Base-by-base conservation (phyloP, 2,329 filamentous ascomycete species). In the Talaromyces islandicus region DNA sequence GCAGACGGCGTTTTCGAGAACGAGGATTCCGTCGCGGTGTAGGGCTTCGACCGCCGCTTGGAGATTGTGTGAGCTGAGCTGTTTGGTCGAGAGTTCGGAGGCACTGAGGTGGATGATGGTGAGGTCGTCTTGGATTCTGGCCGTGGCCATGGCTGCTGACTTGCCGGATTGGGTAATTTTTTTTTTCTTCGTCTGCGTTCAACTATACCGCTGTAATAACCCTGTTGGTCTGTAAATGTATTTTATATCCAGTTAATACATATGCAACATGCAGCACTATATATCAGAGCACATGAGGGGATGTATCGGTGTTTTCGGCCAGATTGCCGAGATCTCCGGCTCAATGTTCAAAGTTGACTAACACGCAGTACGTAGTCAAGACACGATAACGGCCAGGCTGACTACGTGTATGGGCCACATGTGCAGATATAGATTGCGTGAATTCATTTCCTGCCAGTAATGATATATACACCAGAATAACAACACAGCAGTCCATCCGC, bases 1-100 rank as follows among this genome's bases (percentile, higher is more conserved):
- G 32, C 70, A 61, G 54, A 77, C 67, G 57, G 70, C 74, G 62
- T 77, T 77, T 30, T 72, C 64, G 43, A 77, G 67, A 12, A 76
- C 66, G 54, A 77, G 66, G 25, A 77, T 69, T 38, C 75, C 73
- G 58, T 75, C 73, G 35, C 66, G 65, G 63, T 76, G 72, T 6
- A 76, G 66, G 17, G 66, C 66, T 61, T 67, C 64, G 43, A 69
- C 27, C 6, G 66, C 62, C 4, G 58, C 41, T 64, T 69, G 65
- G 2, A 69, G 65, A 35, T 67, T 68, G 53, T 66, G 66, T 0
- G 66, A 64, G 57, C 59, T 52, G 27, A 69, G 53, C 51, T 62
- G 53, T 61, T 63, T 61, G 24, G 59, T 32, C 57, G 52, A 30
- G 60, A 66, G 54, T 41, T 62, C 17, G 56, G 52, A 5, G 3